phyloP scores from a whole-genome alignment of 805 yeast genomes.

The Hanseniaspora singularis region DNA sequence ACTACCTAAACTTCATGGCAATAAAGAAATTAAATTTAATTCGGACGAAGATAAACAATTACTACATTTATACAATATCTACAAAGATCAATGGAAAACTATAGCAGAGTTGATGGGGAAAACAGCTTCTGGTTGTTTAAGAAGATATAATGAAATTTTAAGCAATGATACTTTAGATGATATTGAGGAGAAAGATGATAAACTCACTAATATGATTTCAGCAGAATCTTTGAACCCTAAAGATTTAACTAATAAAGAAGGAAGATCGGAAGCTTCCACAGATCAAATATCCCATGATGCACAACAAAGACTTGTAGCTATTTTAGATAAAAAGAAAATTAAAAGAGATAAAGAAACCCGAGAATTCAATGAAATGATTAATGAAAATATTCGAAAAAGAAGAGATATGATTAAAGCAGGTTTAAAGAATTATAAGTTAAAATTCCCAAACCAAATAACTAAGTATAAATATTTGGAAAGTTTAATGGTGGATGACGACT shows the following conservation, averaged over 20 bases:
- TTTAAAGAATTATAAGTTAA: constrained; percentile 23
- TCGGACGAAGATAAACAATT: constrained; percentile 56
- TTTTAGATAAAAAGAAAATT: constrained; percentile 90
- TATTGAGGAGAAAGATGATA: constrained; percentile 19
- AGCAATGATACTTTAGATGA: constrained; percentile 27
- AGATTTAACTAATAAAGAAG: constrained; percentile 74
- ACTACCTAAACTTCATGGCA: constrained; percentile 51
- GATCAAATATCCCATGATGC: constrained; percentile 44
- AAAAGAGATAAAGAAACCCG: constrained; percentile 62
- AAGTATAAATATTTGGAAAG: constrained; percentile 11
- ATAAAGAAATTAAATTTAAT: constrained; percentile 25
- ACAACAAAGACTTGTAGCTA: constrained; percentile 75
- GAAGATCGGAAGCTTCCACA: constrained; percentile 61
- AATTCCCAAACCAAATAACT: constrained; percentile 16
- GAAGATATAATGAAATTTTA: constrained; percentile 66
- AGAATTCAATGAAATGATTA: constrained; percentile 67
- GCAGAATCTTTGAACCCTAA: constrained; percentile 65
- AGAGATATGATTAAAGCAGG: constrained; percentile 78
- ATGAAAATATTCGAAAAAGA: constrained; percentile 63
- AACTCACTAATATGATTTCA: constrained; percentile 57
- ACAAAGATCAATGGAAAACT: constrained; percentile 93
- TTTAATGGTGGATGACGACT: neutral
- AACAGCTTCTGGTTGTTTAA: constrained; percentile 77
- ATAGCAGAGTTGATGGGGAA: constrained; percentile 72
- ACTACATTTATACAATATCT: constrained; percentile 47